These are phyloP conservation scores for Hymenoscyphus repandus DNA, from an alignment of 2,329 filamentous ascomycete genomes.

Conservation along the genomic window DNA sequence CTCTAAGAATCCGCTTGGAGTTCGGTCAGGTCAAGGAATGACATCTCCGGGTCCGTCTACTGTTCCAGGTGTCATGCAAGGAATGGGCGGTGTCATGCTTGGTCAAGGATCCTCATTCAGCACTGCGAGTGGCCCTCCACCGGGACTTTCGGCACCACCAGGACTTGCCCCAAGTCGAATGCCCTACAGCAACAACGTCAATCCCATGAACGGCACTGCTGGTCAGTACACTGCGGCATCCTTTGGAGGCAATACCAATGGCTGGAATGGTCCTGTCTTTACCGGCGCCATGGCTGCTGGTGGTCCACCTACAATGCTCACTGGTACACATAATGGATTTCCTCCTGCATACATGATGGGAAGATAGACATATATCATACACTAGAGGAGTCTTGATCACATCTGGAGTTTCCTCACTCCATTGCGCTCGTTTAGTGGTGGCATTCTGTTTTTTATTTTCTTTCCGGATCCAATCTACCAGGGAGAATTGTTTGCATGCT, in stretches of 20 bases:
- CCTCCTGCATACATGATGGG: slow-evolving; percentile 34
- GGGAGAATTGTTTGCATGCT: slow-evolving; percentile 24
- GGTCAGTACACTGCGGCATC: slow-evolving; percentile 23
- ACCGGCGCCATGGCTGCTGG: slow-evolving; percentile 28
- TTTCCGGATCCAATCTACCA: slow-evolving; percentile 20
- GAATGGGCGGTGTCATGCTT: slow-evolving; percentile 54
- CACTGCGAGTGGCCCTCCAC: slow-evolving; percentile 62
- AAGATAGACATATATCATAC: slow-evolving; percentile 24
- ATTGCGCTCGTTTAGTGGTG: slow-evolving; percentile 16
- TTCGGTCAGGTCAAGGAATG: slow-evolving; percentile 66
- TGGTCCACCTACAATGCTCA: slow-evolving; percentile 26
- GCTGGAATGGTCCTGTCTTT: slow-evolving; percentile 27
- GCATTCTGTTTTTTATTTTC: slow-evolving; percentile 17
- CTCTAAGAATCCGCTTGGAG: slow-evolving; percentile 93
- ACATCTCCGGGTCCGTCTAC: slow-evolving; percentile 34
- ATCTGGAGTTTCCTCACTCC: slow-evolving; percentile 13
- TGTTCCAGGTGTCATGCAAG: slow-evolving; percentile 41
- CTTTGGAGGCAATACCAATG: slow-evolving; percentile 23
- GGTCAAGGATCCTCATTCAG: slow-evolving; percentile 29
- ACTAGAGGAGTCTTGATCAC: slow-evolving; percentile 16
- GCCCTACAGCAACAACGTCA: slow-evolving; percentile 23
- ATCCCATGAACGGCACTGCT: slow-evolving; percentile 19
- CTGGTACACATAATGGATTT: slow-evolving; percentile 27
- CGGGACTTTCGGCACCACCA: slow-evolving; percentile 71
- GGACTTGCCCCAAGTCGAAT: slow-evolving; percentile 48